A percentile compares a stretch with the other conserved stretches of the same genome.
Conservation (phyloP, 176 grass and related monocot species). For the Tillandsia fasciculata region DNA sequence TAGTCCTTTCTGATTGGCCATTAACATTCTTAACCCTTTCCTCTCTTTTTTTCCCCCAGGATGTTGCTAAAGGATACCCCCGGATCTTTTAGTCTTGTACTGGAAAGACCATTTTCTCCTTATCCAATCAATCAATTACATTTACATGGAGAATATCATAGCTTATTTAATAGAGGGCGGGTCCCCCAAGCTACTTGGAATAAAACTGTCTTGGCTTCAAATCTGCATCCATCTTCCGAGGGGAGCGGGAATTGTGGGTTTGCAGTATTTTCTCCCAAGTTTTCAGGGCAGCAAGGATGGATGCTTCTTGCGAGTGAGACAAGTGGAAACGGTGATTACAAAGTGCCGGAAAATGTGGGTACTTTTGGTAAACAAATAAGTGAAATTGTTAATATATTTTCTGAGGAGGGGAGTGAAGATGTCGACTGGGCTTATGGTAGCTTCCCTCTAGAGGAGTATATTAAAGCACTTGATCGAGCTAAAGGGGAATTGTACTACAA, state of each 20-base stretch:
- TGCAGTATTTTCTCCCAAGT: conserved; percentile 72
- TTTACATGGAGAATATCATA: conserved; percentile 53
- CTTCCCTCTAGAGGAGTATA: conserved; percentile 94
- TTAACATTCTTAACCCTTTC: background rate
- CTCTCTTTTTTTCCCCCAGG: conserved; percentile 31
- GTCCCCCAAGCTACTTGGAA: conserved; percentile 68
- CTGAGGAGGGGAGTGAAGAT: conserved; percentile 52
- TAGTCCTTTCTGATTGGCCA: no score
- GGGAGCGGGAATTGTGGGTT: conserved; percentile 53
- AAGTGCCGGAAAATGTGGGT: conserved; percentile 21
- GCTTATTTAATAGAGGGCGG: conserved; percentile 77
- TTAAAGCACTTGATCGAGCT: conserved; percentile 85
- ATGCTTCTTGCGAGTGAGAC: conserved; percentile 38
- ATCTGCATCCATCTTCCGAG: conserved; percentile 22
- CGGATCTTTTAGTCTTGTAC: conserved; percentile 64
- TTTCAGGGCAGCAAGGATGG: conserved; percentile 57
- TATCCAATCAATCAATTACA: conserved; percentile 84
- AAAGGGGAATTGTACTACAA: conserved; percentile 97
- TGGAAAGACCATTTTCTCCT: conserved; percentile 86
- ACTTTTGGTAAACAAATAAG: conserved; percentile 30
- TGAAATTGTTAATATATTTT: conserved; percentile 60
- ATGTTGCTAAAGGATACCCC: conserved; percentile 40
- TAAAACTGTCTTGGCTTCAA: conserved; percentile 26
- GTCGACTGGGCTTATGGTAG: conserved; percentile 82
- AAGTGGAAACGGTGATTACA: conserved; percentile 21